Base-by-base conservation (phyloP, 2,329 filamentous ascomycete genomes). In the Botrytis squamosa region DNA sequence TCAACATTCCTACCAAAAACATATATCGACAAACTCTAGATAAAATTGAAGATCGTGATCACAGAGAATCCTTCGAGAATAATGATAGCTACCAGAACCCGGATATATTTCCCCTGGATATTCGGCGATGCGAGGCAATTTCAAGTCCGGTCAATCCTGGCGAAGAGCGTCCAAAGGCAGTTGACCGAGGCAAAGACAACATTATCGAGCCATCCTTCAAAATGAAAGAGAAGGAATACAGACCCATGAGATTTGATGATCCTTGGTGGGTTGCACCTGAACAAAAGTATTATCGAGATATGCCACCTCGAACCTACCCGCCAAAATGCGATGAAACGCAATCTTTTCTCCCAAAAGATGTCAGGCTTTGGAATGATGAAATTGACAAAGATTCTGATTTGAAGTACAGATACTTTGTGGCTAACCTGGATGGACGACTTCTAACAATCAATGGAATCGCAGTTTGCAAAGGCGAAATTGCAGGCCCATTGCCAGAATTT, bases 401-500 rank as follows among this genome's bases (percentile, higher is more conserved):
- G 22, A 64, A 75, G 10, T 59, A 67, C 5, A 67, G 67, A 29
- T 81, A 81, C 67, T 81, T 80, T 59, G 73, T 78, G 20, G 77
- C 79, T 8, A 81, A 81, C 33, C 72, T 80, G 0, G 76, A 78
- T 29, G 76, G 77, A 14, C 76, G 76, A 10, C 76, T 70, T 6
- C 40, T 81, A 4, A 69, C 77, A 8, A 73, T 81, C 60, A 81
- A 81, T 63, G 79, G 80, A 9, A 44, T 74, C 20, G 76, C 78
- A 55, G 71, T 81, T 2, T 76, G 70, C 59, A 77, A 75, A 66
- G 79, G 78, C 6, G 72, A 75, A 9, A 74, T 80, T 69, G 80
- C 80, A 20, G 80, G 80, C 2, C 80, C 80, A 5, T 65, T 81
- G 25, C 80, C 80, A 18, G 49, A 55, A 22, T 81, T 81, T 67